Evolutionary conservation across 805 yeast species (phyloP).

Genomic region (Ogataea paraovalis): DNA sequence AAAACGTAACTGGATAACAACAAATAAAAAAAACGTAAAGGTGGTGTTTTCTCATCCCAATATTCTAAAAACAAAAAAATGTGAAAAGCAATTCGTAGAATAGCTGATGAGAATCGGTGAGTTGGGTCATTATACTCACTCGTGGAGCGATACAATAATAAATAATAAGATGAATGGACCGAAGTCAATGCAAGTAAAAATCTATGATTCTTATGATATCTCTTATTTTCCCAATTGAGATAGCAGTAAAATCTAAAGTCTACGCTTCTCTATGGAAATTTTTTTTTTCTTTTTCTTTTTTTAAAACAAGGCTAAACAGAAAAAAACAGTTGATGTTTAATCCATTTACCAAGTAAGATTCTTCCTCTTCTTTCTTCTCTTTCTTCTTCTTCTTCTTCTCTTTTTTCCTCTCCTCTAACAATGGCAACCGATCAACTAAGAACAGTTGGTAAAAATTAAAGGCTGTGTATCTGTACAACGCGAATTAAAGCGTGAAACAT

Average conservation of each 20-base stretch:
- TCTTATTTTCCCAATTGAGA: too few relatives aligned
- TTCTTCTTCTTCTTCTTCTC: background rate
- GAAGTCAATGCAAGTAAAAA: background rate
- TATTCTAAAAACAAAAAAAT: too few relatives aligned
- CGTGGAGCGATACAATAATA: background rate
- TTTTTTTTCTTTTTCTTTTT: slow-evolving; percentile 3
- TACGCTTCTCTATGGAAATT: background rate
- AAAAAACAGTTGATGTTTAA: slow-evolving; percentile 6
- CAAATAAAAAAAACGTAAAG: background rate
- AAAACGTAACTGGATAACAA: background rate
- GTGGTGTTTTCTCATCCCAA: background rate
- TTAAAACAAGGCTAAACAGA: background rate
- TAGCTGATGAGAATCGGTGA: background rate
- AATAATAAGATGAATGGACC: background rate
- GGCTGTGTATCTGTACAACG: slow-evolving; percentile 2
- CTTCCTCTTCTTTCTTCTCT: background rate
- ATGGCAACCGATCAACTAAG: background rate
- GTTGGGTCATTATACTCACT: background rate
- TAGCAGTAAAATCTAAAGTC: background rate
- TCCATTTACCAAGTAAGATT: background rate
- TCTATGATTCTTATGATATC: background rate
- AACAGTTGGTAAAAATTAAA: background rate
- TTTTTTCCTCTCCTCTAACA: background rate
- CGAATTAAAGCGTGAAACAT: background rate
- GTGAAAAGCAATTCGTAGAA: too few relatives aligned